These are phyloP conservation scores for Cerioporus squamosus DNA, from an alignment of 1,284 basidiomycete species.

Conservation along the genomic window DNA sequence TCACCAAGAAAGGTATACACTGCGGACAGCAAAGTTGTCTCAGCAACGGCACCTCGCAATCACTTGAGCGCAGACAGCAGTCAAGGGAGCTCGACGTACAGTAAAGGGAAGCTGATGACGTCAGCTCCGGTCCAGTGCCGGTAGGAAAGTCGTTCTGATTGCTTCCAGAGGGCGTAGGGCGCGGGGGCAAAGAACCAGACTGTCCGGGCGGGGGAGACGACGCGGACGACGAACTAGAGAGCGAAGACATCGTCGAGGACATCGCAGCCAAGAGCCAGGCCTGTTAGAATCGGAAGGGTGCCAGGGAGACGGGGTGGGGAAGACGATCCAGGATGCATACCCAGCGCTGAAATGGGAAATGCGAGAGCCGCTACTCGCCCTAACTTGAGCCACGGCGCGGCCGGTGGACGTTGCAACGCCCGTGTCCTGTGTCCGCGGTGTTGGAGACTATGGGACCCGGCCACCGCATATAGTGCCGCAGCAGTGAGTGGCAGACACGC, in stretches of 20 bases:
- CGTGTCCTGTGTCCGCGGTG: conserved; percentile 2
- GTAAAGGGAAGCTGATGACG: conserved; percentile 31
- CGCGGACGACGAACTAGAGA: conserved; percentile 7
- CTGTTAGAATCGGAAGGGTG: conserved; percentile 1
- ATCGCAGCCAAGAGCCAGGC: conserved; percentile 8
- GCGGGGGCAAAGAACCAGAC: background rate
- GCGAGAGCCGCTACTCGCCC: conserved; percentile 3
- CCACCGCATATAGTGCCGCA: conserved; percentile 16
- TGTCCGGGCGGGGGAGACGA: background rate
- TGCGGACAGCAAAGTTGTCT: conserved; percentile 21
- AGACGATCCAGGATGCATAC: conserved; percentile 2
- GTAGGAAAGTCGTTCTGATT: conserved; percentile 11
- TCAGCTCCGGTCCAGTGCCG: conserved; percentile 13
- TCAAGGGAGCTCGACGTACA: conserved; percentile 19
- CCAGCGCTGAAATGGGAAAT: conserved; percentile 12
- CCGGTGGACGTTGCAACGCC: background rate
- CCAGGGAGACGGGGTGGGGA: conserved; percentile 9
- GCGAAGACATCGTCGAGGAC: conserved; percentile 13
- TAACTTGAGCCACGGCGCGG: background rate
- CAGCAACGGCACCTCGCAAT: conserved; percentile 10
- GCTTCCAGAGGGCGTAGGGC: background rate
- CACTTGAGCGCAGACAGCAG: conserved; percentile 11
- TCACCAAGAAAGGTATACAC: conserved; percentile 43
- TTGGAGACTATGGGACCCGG: background rate
- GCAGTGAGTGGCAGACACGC: background rate